Evolutionary conservation across 352 stramenopile species (phyloP), one percentile per base, ranked within the genome.

Genomic region (Thalassiosira exigua): DNA sequence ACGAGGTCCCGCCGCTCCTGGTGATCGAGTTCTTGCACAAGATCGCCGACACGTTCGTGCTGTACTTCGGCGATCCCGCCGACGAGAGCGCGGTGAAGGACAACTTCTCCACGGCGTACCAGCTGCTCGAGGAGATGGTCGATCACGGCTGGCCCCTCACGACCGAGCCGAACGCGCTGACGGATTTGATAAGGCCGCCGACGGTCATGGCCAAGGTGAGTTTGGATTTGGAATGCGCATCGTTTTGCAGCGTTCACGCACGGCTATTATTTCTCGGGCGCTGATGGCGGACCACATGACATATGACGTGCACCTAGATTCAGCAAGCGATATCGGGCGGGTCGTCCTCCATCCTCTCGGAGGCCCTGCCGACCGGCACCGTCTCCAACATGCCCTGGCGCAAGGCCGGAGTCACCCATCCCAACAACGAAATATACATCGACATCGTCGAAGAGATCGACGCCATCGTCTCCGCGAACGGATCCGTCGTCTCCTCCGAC

Each of bases 301-400:
- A 14, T 24, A 26, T 67, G 33, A 27, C 21, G 17, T 52, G 14
- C 30, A 64, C 9, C 50, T 41, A 83, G 73, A 87, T 90, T 42
- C 78, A 87, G 32, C 70, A 85, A 48, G 82, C 81, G 11, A 84
- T 92, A n/a, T 87, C 86, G 60, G 95, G 95, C 57, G 95, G 95
- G 75, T 97, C 94, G 33, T 81, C 39, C 44, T 27, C 89, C 83
- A 81, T 86, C 21, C 92, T 98, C 12, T 84, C 91, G 2, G 95
- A 96, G 26, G 94, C 90, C 27, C 96, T 97, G 46, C 96, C 97
- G 0, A 97, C 97, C 3, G 97, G 97, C 3, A 96, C 97, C 9
- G 81, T 99, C 9, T 99, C 97, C 12, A 99, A 99, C 87, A 97
- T 99, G 1, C 96, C 97, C 22, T 99, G 97, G 97, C 90, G 97